A percentile compares a stretch with the other conserved stretches of the same genome.
phyloP scores from a whole-genome alignment of 345 rosid species.

The Syzygium aqueum region DNA sequence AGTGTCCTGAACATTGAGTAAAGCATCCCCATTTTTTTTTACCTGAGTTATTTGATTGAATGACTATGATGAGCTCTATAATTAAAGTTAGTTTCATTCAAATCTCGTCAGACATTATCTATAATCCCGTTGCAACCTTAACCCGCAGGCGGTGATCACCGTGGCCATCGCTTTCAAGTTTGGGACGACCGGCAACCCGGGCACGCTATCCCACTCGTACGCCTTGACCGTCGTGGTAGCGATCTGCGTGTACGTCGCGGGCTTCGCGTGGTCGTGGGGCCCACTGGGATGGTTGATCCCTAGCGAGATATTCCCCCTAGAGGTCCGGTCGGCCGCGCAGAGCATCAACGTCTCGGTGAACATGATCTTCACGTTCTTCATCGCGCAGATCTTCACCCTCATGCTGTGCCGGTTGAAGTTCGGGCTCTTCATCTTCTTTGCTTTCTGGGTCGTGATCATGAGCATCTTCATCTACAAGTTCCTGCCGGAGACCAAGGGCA shows the following conservation, averaged over 20 bases:
- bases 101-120: not conserved
- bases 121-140: too few species aligned
- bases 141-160: slow-evolving; percentile 25
- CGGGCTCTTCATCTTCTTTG: slow-evolving; percentile 43
- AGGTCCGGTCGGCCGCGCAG: slow-evolving; percentile 56
- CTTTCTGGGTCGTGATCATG: slow-evolving; percentile 33
- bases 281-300: slow-evolving; percentile 65
- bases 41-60: too few species aligned
- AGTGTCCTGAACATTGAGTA: too few species aligned
- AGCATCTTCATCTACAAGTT: slow-evolving; percentile 21
- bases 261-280: slow-evolving; percentile 70
- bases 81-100: not conserved
- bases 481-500: slow-evolving; percentile 35
- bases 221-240: slow-evolving; percentile 19
- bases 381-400: slow-evolving; percentile 49
- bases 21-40: too few species aligned
- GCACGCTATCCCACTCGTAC: slow-evolving; percentile 15
- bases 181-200: slow-evolving; percentile 36
- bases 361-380: slow-evolving; percentile 49
- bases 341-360: slow-evolving; percentile 37
- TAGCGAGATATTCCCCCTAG: slow-evolving; percentile 56
- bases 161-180: slow-evolving; percentile 35
- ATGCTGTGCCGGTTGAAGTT: slow-evolving; percentile 49
- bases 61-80: not conserved
- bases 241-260: slow-evolving; percentile 42